Evolutionary conservation across 192 early-diverging fungal species (phyloP).

Genomic region (Coemansia sp.): DNA sequence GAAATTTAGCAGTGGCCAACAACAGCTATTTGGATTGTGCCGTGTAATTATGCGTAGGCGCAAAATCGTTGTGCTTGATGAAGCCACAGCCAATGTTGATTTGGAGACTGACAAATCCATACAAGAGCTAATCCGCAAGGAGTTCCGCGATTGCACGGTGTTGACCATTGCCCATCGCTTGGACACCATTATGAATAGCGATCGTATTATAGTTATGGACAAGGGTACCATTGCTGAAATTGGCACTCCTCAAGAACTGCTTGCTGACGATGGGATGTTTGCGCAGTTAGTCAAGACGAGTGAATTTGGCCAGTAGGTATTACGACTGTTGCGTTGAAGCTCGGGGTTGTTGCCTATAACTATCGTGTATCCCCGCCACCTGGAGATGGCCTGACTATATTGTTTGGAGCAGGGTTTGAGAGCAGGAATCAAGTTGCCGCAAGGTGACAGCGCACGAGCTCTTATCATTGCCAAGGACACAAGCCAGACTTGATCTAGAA

Average conservation of each 20-base stretch:
- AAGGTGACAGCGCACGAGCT: no score
- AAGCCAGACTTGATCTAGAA: neutral
- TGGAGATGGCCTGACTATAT: no score
- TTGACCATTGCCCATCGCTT: slow-evolving; percentile 69
- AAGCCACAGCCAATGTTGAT: slow-evolving; percentile 65
- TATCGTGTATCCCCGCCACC: no score
- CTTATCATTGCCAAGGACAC: no score
- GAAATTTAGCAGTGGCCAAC: slow-evolving; percentile 47
- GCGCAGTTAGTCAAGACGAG: slow-evolving; percentile 7
- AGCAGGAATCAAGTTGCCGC: no score
- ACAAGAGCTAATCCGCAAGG: slow-evolving; percentile 35
- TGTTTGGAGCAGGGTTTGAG: no score
- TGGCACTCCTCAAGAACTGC: slow-evolving; percentile 7
- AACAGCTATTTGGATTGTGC: slow-evolving; percentile 61
- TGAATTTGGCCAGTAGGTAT: neutral
- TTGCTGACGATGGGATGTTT: slow-evolving; percentile 9
- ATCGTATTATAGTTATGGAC: slow-evolving; percentile 69
- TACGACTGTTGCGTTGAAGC: no score
- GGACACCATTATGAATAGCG: slow-evolving; percentile 64
- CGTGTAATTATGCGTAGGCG: slow-evolving; percentile 56
- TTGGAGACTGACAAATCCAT: slow-evolving; percentile 2
- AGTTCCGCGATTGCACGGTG: slow-evolving; percentile 52
- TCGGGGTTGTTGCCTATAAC: no score
- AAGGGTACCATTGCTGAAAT: slow-evolving; percentile 8
- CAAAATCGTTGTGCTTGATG: slow-evolving; percentile 61